Evolutionary conservation across 768 basidiomycete species (phyloP), one percentile per base, ranked within the genome.

Genomic region (Rhizopogon roseolus): DNA sequence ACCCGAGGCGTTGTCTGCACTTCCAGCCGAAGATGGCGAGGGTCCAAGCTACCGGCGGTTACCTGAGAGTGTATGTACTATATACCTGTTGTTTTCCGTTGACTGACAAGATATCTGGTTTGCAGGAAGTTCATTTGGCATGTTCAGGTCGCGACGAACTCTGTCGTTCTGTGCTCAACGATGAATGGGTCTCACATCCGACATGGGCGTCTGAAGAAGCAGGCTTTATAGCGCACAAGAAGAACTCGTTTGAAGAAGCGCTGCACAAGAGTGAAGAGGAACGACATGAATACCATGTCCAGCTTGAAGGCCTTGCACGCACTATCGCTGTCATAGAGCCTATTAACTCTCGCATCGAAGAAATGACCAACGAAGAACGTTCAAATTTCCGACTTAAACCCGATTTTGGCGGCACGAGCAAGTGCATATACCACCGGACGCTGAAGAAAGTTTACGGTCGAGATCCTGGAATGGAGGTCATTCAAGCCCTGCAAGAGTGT

Each of bases 191-290:
- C 10, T 97, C 96, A 13, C 96, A 98, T 68, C 96, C 97, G 3
- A 96, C 94, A 1, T 97, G 94, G 92, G 93, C 93, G 8, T 95
- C 93, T 19, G 96, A 98, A 66, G 94, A 96, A 65, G 84, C 94
- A 1, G 94, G 92, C 9, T 97, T 97, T 62, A 82, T 93, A 58
- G 80, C 95, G 6, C 92, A 98, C 70, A 96, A 97, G 77, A 98
- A 98, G 76, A 99, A 98, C 66, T 80, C 84, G 5, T 98, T 89
- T 67, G 97, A 99, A 69, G 96, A 98, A 64, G 90, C 91, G 0
- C 76, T 98, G 53, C 94, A 98, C 74, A 93, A 93, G 71, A 89
- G 93, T 62, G 97, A 99, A 70, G 96, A 99, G 69, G 97, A 99
- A 69, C 85, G 97, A 28, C 93, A 98, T 71, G 96, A 98, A 70